Conservation (phyloP, 768 basidiomycete genomes). For the Tylopilus rubrobrunneus region DNA sequence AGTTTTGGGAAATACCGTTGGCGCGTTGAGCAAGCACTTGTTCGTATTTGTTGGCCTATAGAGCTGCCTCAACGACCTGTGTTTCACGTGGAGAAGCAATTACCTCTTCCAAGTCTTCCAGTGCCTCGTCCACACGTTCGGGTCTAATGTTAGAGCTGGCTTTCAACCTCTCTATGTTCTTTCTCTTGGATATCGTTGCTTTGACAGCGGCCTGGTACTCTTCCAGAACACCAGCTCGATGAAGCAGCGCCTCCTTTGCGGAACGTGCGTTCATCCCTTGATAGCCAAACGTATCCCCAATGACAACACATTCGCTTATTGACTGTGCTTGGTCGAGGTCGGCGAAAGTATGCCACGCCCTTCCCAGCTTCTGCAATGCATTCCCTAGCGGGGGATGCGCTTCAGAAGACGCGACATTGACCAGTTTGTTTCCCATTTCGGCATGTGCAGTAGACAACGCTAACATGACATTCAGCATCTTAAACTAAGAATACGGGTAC, state of each 20-base stretch:
- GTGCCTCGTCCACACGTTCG: conserved; percentile 83
- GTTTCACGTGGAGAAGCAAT: conserved; percentile 10
- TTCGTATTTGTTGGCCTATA: conserved; percentile 87
- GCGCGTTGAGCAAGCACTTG: conserved; percentile 80
- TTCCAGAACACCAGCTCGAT: conserved; percentile 87
- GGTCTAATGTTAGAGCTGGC: conserved; percentile 82
- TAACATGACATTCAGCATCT: conserved; percentile 28
- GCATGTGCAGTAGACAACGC: conserved; percentile 74
- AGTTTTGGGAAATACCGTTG: conserved; percentile 88
- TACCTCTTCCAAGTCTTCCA: conserved; percentile 93
- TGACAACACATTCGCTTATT: conserved; percentile 89
- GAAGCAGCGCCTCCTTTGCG: conserved; percentile 89
- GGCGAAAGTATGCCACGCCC: conserved; percentile 81
- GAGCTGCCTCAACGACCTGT: conserved; percentile 9
- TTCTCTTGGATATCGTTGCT: conserved; percentile 85
- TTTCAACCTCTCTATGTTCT: conserved; percentile 86
- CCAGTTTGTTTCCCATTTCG: conserved; percentile 91
- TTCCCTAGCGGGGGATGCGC: conserved; percentile 79
- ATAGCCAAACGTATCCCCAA: conserved; percentile 96
- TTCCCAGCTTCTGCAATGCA: conserved; percentile 81
- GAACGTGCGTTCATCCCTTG: conserved; percentile 96
- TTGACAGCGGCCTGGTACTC: conserved; percentile 95
- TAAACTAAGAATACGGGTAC: background rate
- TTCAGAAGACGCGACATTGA: conserved; percentile 87
- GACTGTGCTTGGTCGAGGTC: conserved; percentile 90